Evolutionary conservation across 2,329 filamentous ascomycete species (phyloP), one percentile per base, ranked within the genome.

Genomic region (Alternaria conjuncta): DNA sequence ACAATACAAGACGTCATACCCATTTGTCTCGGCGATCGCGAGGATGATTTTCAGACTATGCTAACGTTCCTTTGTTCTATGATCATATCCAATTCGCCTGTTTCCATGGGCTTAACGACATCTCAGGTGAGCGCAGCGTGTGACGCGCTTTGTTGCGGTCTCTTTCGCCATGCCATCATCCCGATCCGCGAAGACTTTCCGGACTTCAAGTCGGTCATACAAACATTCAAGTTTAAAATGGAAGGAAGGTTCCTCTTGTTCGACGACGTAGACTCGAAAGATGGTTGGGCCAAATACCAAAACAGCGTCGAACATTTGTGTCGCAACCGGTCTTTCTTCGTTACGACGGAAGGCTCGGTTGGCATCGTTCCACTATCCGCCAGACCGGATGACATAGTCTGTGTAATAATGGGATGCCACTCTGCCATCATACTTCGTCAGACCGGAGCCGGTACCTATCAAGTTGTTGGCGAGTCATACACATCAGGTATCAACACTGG

Each of bases 401-500:
- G 9, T 18, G 36, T 41, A 10, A 15, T 41, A 18, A 0, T 41
- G 0, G 36, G 36, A 2, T 41, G 32, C 15, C 0, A 1, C 1
- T 5, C 0, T 41, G 3, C 32, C 15, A 3, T 41, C n/a, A 5
- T 18, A 10, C 36, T 41, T 41, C 36, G 36, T 9, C 36, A 18
- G 2, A 41, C 36, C 0, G 1, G 1, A 0, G 1, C 0, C 3
- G 3, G 18, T 6, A 11, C 8, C 9, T 41, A 41, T 41, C 36
- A 41, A 6, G 8, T 41, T 6, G n/a, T 41, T 10, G 36, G 36
- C 2, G 2, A 10, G 36, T 18, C 5, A 11, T 41, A 41, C n/a
- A 3, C 18, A 5, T 2, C 36, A 0, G 36, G n/a, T 2, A 0
- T 6, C 1, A 2, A 41, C 1, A 1, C 36, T 3, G n/a, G 36